Evolutionary conservation across 1,139 yeast genomes (phyloP), one percentile per base, ranked within the genome.

Genomic region (Candida sanyaensis): DNA sequence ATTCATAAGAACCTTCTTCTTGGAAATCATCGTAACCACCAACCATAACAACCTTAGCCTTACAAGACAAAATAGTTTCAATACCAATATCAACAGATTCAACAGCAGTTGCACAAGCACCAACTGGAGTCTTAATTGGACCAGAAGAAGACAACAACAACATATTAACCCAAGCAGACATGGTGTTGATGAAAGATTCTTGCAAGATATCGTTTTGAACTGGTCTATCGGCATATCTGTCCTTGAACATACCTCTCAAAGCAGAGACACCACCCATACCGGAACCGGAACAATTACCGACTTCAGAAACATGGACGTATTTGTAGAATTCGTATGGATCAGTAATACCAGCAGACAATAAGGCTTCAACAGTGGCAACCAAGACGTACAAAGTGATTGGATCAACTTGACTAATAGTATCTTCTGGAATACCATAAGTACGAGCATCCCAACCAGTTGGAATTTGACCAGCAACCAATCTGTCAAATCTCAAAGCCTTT

Each of bases 201-300:
- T 92, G 99, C 62, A 93, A 79, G 60, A 93, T 87, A 73, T 93
- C 99, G 66, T 89, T 93, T 77, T 93, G 99, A 50, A 92, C 97
- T 50, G 96, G 97, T 70, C 79, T 80, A 66, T 93, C 99, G 59
- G 83, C 77, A 76, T 78, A 92, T 76, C 99, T 86, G 68, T 92
- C 97, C 74, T 82, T 91, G 79, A 91, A 93, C 98, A 93, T 93
- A 61, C 97, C 97, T 72, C 96, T 88, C 66, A 93, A 76, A 49
- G 99, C 99, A 60, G 87, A 71, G 58, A 92, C 96, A 86, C 99
- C 99, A 74, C 99, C 99, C 96, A 93, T 92, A 83, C 99, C 99
- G 50, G 98, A 91, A 78, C 99, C 99, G 45, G 97, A 88, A 80
- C 98, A 91, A 83, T 93, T 93, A 78, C 99, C 99, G 59, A 93